Percentiles rank a stretch among this genome's conserved stretches.
Conservation (phyloP, 441 rosid species). For the Adansonia madagascariensis region DNA sequence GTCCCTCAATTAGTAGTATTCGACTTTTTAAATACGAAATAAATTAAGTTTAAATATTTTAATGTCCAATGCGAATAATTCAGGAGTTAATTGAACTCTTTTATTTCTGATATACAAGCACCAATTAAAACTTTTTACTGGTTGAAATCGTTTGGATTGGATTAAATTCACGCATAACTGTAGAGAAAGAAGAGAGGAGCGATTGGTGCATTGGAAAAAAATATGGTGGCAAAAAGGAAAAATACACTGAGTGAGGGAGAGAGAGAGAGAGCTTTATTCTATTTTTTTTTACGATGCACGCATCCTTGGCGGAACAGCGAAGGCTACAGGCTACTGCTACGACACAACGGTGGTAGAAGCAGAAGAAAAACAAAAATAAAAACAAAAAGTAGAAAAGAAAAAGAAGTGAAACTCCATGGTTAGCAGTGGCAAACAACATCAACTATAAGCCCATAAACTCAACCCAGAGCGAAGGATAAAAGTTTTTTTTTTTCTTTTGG, state of each 20-base stretch:
- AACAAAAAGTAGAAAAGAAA: neutral
- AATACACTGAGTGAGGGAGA: conserved; percentile 6
- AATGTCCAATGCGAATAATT: no score
- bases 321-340: conserved; percentile 38
- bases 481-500: neutral
- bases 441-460: neutral
- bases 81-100: no score
- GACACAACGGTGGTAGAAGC: conserved; percentile 32
- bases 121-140: no score
- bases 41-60: no score
- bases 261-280: conserved; percentile 35
- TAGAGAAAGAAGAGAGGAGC: no score
- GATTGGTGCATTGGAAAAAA: neutral
- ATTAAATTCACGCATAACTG: no score
- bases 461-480: neutral
- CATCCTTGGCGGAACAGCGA: conserved; percentile 58
- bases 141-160: no score
- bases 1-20: no score
- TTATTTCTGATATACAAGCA: no score
- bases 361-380: no score
- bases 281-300: conserved; percentile 65
- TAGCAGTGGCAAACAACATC: no score
- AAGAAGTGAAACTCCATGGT: neutral
- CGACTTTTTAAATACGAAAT: no score
- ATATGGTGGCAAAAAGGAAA: neutral